These are phyloP conservation scores for Saitozyma sp. DNA, from an alignment of 768 basidiomycete species.

Conservation along the genomic window DNA sequence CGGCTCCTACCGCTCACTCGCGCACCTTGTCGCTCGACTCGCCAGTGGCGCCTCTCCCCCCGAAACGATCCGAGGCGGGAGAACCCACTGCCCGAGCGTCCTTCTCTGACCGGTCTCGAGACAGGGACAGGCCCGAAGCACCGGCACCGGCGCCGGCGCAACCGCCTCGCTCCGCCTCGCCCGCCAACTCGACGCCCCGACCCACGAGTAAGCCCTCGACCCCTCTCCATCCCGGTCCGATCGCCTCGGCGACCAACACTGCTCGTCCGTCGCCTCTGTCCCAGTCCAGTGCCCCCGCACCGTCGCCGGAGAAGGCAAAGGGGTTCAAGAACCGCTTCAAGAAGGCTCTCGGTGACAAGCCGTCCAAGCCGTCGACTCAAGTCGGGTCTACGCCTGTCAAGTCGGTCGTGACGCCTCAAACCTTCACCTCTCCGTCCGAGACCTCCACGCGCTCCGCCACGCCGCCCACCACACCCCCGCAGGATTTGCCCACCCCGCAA, in stretches of 20 bases:
- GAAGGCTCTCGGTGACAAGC: slow-evolving; percentile 60
- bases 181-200: no score
- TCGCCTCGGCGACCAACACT: slow-evolving; percentile 45
- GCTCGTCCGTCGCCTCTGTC: slow-evolving; percentile 59
- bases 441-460: slow-evolving; percentile 41
- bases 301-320: slow-evolving; percentile 37
- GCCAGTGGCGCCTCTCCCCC: no score
- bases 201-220: slow-evolving; percentile 21
- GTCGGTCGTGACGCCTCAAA: background rate
- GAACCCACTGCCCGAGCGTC: no score
- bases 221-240: slow-evolving; percentile 45
- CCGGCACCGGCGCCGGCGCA: background rate
- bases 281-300: slow-evolving; percentile 59
- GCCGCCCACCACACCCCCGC: slow-evolving; percentile 47
- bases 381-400: slow-evolving; percentile 23
- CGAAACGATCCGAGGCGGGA: no score
- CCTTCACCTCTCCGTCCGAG: slow-evolving; percentile 38
- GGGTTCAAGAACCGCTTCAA: slow-evolving; percentile 77
- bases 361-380: slow-evolving; percentile 18
- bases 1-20: no score
- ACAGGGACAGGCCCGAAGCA: background rate
- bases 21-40: no score
- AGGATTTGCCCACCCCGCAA: slow-evolving; percentile 24
- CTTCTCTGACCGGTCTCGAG: no score
- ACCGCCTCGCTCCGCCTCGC: background rate